A percentile compares a stretch with the other conserved stretches of the same genome.
Evolutionary conservation across 108 stramenopile species (phyloP).

Genomic region (Thalassiosira profunda): DNA sequence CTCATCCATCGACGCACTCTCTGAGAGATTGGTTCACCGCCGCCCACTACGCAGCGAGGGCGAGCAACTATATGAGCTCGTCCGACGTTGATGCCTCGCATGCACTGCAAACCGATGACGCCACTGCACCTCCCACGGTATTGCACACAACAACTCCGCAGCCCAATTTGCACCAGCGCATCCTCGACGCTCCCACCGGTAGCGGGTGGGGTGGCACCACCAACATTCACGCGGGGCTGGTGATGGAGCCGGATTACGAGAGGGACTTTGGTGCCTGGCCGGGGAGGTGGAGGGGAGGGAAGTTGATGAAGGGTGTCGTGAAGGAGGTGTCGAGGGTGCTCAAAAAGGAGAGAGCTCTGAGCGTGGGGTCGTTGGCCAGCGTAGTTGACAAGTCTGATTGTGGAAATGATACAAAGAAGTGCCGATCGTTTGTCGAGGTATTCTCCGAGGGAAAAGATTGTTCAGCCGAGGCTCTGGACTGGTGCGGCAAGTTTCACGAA

Average conservation of each 20-base stretch:
- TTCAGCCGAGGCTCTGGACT: too few species aligned
- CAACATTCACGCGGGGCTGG: constrained; percentile 77
- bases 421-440: too few species aligned
- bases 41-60: constrained; percentile 22
- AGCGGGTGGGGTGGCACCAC: constrained; percentile 70
- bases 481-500: constrained; percentile 1
- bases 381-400: too few species aligned
- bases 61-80: background rate
- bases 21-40: constrained; percentile 42
- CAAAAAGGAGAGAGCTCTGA: constrained; percentile 3
- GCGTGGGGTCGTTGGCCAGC: background rate
- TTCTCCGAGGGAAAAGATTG: too few species aligned
- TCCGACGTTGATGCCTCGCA: background rate
- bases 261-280: constrained; percentile 70
- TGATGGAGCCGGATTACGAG: constrained; percentile 35
- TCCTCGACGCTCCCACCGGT: constrained; percentile 65
- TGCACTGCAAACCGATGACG: background rate
- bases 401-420: too few species aligned
- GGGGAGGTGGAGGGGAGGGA: constrained; percentile 47
- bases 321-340: constrained; percentile 5
- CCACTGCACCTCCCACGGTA: constrained; percentile 20
- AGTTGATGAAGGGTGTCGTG: background rate
- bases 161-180: constrained; percentile 27
- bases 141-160: constrained; percentile 40
- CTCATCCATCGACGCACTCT: constrained; percentile 19